A percentile compares a stretch with the other conserved stretches of the same genome.
phyloP scores from a whole-genome alignment of 2,329 filamentous ascomycete species.

The Hansfordia pulvinata region DNA sequence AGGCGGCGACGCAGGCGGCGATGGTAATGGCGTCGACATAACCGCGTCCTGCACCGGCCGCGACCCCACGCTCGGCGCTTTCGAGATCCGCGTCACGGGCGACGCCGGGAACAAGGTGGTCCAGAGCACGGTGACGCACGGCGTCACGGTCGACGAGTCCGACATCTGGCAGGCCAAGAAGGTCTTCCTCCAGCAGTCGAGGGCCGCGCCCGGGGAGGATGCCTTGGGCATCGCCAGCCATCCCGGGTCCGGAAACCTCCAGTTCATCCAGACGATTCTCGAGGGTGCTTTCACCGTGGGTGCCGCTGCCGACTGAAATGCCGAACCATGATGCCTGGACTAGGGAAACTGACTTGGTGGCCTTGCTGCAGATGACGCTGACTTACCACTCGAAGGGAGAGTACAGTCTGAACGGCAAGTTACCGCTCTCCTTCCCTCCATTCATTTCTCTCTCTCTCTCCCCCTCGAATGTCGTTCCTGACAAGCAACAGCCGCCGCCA shows the following conservation, averaged over 20 bases:
- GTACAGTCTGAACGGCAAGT: too few species aligned
- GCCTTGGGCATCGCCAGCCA: conserved; percentile 65
- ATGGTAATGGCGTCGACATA: conserved; percentile 32
- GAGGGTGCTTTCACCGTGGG: conserved; percentile 88
- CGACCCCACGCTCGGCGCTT: conserved; percentile 62
- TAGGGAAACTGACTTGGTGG: too few species aligned
- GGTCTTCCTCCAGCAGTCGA: conserved; percentile 39
- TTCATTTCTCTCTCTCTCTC: too few species aligned
- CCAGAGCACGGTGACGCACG: conserved; percentile 50
- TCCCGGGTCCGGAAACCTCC: conserved; percentile 62
- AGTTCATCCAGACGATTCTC: conserved; percentile 88
- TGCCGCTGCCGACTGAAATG: too few species aligned
- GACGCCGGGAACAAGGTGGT: conserved; percentile 51
- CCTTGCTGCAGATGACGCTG: too few species aligned
- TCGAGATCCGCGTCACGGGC: conserved; percentile 66
- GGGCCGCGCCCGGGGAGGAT: conserved; percentile 63
- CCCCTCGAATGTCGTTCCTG: conserved; percentile 66
- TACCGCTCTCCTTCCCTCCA: too few species aligned
- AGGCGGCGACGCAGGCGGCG: conserved; percentile 38
- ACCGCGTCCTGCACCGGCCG: conserved; percentile 60
- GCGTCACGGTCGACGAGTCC: conserved; percentile 53
- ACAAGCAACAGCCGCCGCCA: conserved; percentile 42
- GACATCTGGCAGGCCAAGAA: conserved; percentile 76
- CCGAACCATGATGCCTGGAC: too few species aligned
- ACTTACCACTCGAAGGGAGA: too few species aligned